Base-by-base conservation (phyloP, 2,329 filamentous ascomycete genomes). In the Talaromyces funiculosus region DNA sequence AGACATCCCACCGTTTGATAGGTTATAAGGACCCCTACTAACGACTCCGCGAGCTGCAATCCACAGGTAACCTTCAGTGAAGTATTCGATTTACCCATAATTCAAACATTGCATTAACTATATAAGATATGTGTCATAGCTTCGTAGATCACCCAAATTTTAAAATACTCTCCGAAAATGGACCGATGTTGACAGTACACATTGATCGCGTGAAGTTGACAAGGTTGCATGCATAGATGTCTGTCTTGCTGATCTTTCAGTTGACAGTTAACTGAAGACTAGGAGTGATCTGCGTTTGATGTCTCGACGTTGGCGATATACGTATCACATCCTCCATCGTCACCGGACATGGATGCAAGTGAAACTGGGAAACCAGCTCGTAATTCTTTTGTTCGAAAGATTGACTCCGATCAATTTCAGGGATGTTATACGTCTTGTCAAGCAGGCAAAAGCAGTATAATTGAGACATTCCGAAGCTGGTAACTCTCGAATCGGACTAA, bases 121-220 rank as follows among this genome's bases (percentile, higher is more conserved):
- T 57, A 37, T 57, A 49, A 42, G 10, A 22, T 49, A 37, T 57
- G 55, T 47, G 31, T 57, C 42, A 57, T 38, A 37, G 40, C 55
- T 18, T 26, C 4, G 29, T 37, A 24, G 55, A 57, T 57, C 55
- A 18, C 31, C 42, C 9, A 18, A 18, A 20, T 33, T 33, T 29
- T 51, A 51, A 51, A 20, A 35, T 57, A 49, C 55, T 49, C 55
- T 16, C 55, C 55, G 55, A 31, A 49, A 35, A 31, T 45, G 55
- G 55, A 37, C 29, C 55, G 18, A 38, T 5, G 20, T 49, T 35
- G 29, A 33, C 14, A n/a, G 12, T 22, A 20, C 16, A 45, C 22
- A 49, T 57, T 57, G 55, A 33, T 22, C 8, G 55, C 29, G 42
- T n/a, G 31, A 49, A 38, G n/a, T 33, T 22, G 16, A 43, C 26